These are phyloP conservation scores for Prototheca stagnorum DNA, from an alignment of 163 green algal genomes.

Conservation along the genomic window DNA sequence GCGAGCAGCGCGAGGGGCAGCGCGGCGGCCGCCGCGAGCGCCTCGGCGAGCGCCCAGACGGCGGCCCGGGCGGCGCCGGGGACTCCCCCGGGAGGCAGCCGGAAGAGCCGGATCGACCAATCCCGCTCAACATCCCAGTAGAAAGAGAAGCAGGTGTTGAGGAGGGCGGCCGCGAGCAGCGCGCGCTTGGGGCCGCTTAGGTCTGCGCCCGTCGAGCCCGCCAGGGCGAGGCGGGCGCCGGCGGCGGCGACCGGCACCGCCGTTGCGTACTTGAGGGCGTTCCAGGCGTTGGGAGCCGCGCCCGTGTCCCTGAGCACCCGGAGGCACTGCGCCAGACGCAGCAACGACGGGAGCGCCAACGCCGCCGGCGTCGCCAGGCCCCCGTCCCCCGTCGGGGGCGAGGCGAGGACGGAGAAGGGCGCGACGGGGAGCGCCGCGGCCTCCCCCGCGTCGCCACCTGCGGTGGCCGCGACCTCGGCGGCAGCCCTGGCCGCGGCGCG, in stretches of 20 bases:
- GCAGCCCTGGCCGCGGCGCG: constrained; percentile 7
- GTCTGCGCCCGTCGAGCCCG: background rate
- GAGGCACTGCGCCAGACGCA: constrained; percentile 81
- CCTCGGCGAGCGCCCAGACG: too few relatives aligned
- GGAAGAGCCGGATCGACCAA: constrained; percentile 71
- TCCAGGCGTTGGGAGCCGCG: constrained; percentile 42
- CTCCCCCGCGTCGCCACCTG: too few relatives aligned
- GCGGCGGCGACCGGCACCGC: constrained; percentile 74
- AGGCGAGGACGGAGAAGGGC: too few relatives aligned
- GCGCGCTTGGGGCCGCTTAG: too few relatives aligned
- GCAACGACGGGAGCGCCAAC: constrained; percentile 62
- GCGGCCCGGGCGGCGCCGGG: too few relatives aligned
- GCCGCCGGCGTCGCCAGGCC: constrained; percentile 44
- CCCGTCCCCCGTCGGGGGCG: too few relatives aligned
- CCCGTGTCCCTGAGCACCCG: constrained; percentile 50
- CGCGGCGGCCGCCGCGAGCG: too few relatives aligned
- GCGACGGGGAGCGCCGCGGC: too few relatives aligned
- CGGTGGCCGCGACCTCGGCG: too few relatives aligned
- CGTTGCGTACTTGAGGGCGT: constrained; percentile 87
- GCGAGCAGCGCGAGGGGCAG: too few relatives aligned
- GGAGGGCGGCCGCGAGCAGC: constrained; percentile 27
- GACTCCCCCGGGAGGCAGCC: too few relatives aligned
- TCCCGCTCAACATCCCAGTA: constrained; percentile 93
- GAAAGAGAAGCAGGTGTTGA: constrained; percentile 82
- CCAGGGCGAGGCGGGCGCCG: constrained; percentile 24